phyloP scores from a whole-genome alignment of 306 rosid species.

The Vachellia pachyceras region DNA sequence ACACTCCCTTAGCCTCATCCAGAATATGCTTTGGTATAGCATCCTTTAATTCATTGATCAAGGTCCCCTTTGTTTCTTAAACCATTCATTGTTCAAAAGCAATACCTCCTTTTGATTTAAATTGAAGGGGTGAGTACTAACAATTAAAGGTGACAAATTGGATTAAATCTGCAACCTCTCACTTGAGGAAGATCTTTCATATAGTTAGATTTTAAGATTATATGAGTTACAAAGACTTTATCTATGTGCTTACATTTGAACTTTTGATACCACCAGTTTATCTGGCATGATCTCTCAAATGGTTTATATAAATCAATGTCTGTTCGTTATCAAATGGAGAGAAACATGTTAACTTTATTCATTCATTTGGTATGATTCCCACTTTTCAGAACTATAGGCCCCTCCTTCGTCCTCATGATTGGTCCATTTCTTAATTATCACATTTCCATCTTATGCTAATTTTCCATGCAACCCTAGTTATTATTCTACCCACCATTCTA shows the following conservation, averaged over 20 bases:
- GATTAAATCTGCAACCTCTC: no score
- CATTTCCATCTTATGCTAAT: slow-evolving; percentile 19
- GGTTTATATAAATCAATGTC: no score
- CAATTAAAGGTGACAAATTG: no score
- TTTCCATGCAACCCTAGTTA: slow-evolving; percentile 15
- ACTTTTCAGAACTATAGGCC: slow-evolving; percentile 36
- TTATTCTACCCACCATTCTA: background rate
- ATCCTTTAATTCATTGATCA: no score
- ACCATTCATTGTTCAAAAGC: no score
- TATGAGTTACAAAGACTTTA: background rate
- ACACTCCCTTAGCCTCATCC: slow-evolving; percentile 39
- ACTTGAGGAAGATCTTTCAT: no score
- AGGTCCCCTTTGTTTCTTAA: no score
- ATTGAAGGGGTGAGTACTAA: no score
- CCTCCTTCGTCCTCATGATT: slow-evolving; percentile 33
- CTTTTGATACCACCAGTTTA: background rate
- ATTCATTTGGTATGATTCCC: slow-evolving; percentile 45
- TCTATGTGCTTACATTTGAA: background rate
- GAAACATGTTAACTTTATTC: slow-evolving; percentile 39
- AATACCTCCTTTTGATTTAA: no score
- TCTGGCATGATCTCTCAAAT: background rate
- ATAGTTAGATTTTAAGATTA: no score
- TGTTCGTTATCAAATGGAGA: slow-evolving; percentile 33
- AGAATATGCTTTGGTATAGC: slow-evolving; percentile 33
- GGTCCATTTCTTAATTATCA: slow-evolving; percentile 6